A percentile compares a stretch with the other conserved stretches of the same genome.
Conservation (phyloP, 345 rosid genomes). For the Lepidium africanum region DNA sequence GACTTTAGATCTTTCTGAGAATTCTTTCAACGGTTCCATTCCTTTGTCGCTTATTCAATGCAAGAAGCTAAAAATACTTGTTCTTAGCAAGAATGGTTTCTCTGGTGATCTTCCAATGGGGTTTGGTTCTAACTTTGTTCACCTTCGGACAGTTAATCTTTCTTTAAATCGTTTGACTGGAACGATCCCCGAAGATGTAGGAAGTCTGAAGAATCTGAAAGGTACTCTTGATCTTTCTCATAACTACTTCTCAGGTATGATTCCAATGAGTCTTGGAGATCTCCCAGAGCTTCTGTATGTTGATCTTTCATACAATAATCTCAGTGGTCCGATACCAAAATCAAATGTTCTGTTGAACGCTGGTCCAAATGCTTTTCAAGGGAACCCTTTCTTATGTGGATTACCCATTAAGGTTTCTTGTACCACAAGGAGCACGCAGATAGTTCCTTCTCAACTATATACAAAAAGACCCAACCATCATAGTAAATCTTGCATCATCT, state of each 20-base stretch:
- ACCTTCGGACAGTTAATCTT: conserved; percentile 50
- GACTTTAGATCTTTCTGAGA: conserved; percentile 51
- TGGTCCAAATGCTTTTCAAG: conserved; percentile 79
- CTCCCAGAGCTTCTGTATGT: conserved; percentile 61
- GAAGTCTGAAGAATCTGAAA: conserved; percentile 49
- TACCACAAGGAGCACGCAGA: background rate
- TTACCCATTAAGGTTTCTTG: conserved; percentile 53
- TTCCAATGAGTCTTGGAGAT: conserved; percentile 63
- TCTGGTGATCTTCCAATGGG: conserved; percentile 50
- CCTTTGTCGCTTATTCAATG: conserved; percentile 46
- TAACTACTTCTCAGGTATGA: conserved; percentile 52
- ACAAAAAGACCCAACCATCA: conserved; percentile 12
- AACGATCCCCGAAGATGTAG: conserved; percentile 49
- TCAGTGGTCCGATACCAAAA: conserved; percentile 63
- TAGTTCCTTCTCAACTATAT: conserved; percentile 22
- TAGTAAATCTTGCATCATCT: background rate
- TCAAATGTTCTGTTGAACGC: conserved; percentile 37
- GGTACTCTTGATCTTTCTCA: conserved; percentile 72
- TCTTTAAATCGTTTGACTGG: conserved; percentile 55
- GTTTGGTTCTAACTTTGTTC: conserved; percentile 28
- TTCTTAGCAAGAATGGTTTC: conserved; percentile 54
- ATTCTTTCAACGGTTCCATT: conserved; percentile 45
- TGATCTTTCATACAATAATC: conserved; percentile 74
- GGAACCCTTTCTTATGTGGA: conserved; percentile 73
- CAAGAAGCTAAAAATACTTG: conserved; percentile 43